Evolutionary conservation across 331 rosid species (phyloP).

Genomic region (Pyrus hybrid): DNA sequence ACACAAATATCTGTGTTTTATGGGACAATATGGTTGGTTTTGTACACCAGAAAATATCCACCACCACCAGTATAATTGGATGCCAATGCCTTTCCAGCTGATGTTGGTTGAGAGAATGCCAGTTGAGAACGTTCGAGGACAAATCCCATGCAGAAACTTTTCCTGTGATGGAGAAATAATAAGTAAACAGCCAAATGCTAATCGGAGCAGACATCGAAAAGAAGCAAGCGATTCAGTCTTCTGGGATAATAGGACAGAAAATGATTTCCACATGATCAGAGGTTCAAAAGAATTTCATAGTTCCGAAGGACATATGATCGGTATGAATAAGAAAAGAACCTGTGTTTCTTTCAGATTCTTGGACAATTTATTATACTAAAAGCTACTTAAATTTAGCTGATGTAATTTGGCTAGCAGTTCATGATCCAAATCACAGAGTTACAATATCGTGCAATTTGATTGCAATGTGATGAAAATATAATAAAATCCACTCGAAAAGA

Average conservation of each 20-base stretch:
- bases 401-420: not conserved
- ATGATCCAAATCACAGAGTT: not conserved
- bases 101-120: conserved; percentile 75
- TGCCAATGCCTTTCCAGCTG: conserved; percentile 64
- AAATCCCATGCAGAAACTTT: conserved; percentile 38
- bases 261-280: too few species aligned
- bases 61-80: conserved; percentile 37
- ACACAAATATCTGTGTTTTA: not conserved
- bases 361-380: too few species aligned
- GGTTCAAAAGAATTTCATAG: too few species aligned
- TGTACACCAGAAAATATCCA: conserved; percentile 55
- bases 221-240: not conserved
- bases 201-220: not conserved
- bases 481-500: not conserved
- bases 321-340: too few species aligned
- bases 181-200: not conserved
- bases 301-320: too few species aligned
- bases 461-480: not conserved
- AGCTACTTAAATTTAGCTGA: too few species aligned
- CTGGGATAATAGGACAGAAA: too few species aligned
- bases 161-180: conserved; percentile 33
- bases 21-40: conserved; percentile 19
- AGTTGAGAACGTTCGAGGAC: conserved; percentile 41
- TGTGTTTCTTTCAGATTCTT: too few species aligned
- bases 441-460: too few species aligned